Conservation (phyloP, 441 rosid species). For the Jatropha multifida region DNA sequence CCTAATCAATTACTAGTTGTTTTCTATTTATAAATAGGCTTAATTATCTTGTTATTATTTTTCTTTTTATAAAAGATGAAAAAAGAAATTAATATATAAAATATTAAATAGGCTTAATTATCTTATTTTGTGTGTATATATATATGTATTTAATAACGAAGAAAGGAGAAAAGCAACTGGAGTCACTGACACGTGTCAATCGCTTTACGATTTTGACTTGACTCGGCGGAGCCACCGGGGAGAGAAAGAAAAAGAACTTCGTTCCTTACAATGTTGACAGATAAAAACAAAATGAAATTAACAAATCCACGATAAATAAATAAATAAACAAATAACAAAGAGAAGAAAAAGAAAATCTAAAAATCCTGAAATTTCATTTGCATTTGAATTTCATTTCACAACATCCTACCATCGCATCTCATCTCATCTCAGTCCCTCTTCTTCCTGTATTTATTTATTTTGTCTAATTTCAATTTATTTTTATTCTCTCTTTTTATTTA, state of each 20-base stretch:
- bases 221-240: slow-evolving; percentile 51
- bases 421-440: background rate
- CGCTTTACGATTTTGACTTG: slow-evolving; percentile 33
- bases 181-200: slow-evolving; percentile 25
- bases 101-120: too few species aligned
- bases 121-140: too few species aligned
- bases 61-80: too few species aligned
- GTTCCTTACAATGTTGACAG: slow-evolving; percentile 17
- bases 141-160: too few species aligned
- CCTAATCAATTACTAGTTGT: too few species aligned
- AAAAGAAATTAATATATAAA: too few species aligned
- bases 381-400: slow-evolving; percentile 49
- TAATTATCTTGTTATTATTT: too few species aligned
- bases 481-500: background rate
- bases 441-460: background rate
- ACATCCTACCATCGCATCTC: background rate
- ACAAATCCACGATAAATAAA: background rate
- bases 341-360: background rate
- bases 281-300: background rate
- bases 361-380: slow-evolving; percentile 33
- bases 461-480: background rate
- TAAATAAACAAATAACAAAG: too few species aligned
- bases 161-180: background rate
- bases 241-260: background rate
- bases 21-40: too few species aligned